phyloP scores from a whole-genome alignment of 164 flowering plant species.

The Protea cynaroides region DNA sequence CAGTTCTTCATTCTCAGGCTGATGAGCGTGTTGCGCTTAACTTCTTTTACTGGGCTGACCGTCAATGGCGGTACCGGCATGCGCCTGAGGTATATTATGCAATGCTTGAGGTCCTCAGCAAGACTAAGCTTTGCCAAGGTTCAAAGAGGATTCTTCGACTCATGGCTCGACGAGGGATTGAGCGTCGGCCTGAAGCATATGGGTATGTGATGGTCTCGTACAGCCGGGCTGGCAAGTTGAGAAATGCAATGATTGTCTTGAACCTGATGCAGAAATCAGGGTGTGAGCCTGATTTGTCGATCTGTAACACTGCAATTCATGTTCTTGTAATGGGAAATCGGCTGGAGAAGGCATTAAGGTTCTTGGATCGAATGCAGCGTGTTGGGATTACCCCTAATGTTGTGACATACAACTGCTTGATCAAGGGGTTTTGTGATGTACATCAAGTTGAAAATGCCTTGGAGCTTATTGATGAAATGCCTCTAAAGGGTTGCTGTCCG shows the following conservation, averaged over 20 bases:
- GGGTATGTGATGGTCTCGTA: constrained; percentile 76
- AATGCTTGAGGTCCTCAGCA: constrained; percentile 75
- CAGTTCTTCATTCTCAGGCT: constrained; percentile 50
- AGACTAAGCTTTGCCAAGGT: constrained; percentile 79
- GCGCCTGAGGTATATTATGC: constrained; percentile 55
- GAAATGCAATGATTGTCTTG: constrained; percentile 63
- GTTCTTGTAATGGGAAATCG: constrained; percentile 66
- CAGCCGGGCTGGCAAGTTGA: constrained; percentile 73
- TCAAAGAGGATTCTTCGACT: constrained; percentile 62
- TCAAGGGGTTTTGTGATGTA: constrained; percentile 73
- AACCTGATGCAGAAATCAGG: constrained; percentile 79
- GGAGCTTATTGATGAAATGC: constrained; percentile 64
- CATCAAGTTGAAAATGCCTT: constrained; percentile 62
- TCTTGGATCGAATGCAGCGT: constrained; percentile 59
- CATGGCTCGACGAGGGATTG: constrained; percentile 67
- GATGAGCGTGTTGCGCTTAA: constrained; percentile 70
- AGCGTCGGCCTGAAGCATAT: constrained; percentile 51
- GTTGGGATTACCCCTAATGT: constrained; percentile 71
- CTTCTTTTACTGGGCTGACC: constrained; percentile 91
- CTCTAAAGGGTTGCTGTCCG: constrained; percentile 56
- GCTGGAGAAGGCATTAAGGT: constrained; percentile 73
- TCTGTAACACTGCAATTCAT: constrained; percentile 72
- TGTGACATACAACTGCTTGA: constrained; percentile 73
- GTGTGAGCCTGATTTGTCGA: constrained; percentile 51
- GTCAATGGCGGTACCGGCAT: constrained; percentile 87